A percentile compares a stretch with the other conserved stretches of the same genome.
phyloP scores from a whole-genome alignment of 2,329 filamentous ascomycete species.

The Paecilomyces dactylethromorphus region DNA sequence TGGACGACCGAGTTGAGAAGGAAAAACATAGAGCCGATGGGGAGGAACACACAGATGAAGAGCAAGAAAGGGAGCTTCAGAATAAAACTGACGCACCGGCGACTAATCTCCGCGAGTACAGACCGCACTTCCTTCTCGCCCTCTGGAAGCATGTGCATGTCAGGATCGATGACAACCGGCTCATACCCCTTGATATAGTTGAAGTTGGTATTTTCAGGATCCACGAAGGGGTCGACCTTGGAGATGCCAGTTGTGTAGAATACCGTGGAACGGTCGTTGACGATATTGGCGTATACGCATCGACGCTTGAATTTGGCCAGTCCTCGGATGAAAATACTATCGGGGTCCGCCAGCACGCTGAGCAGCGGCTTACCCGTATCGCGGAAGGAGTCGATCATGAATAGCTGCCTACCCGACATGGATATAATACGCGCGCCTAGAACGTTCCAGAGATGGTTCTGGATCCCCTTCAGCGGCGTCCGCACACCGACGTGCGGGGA shows the following conservation, averaged over 20 bases:
- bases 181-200: slow-evolving; percentile 70
- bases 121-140: slow-evolving; percentile 9
- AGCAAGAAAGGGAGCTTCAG: slow-evolving; percentile 57
- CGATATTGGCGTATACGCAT: slow-evolving; percentile 76
- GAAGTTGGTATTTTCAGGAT: slow-evolving; percentile 60
- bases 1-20: slow-evolving; percentile 72
- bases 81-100: slow-evolving; percentile 32
- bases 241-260: slow-evolving; percentile 79
- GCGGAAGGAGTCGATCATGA: slow-evolving; percentile 78
- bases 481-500: slow-evolving; percentile 75
- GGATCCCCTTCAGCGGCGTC: slow-evolving; percentile 59
- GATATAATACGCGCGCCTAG: slow-evolving; percentile 75
- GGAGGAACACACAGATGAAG: slow-evolving; percentile 63
- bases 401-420: slow-evolving; percentile 78
- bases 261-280: slow-evolving; percentile 75
- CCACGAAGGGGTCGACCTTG: slow-evolving; percentile 68
- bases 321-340: slow-evolving; percentile 78
- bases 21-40: slow-evolving; percentile 64
- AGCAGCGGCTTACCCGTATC: slow-evolving; percentile 76
- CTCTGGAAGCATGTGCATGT: slow-evolving; percentile 23
- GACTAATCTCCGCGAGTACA: slow-evolving; percentile 27
- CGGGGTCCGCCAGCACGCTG: slow-evolving; percentile 71
- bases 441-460: slow-evolving; percentile 70
- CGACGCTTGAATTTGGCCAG: slow-evolving; percentile 69
- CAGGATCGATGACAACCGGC: slow-evolving; percentile 63